Conservation (phyloP, 495 filamentous ascomycete species). For the Aspergillus steynii region DNA sequence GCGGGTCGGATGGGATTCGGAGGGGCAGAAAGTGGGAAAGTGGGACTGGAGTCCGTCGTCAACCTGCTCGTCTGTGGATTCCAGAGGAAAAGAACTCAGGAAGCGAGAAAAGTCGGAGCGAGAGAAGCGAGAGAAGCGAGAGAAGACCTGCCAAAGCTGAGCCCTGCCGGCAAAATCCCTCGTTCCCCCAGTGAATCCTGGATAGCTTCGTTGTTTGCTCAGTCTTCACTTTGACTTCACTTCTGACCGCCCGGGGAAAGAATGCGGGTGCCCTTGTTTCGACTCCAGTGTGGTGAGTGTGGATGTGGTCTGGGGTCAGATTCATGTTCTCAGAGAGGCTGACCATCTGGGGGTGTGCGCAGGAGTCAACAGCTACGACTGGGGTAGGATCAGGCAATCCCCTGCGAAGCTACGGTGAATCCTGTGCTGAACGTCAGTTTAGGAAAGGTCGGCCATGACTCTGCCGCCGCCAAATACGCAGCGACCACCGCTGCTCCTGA, state of each 20-base stretch:
- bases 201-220: background rate
- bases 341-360: background rate
- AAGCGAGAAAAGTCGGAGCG: too few relatives aligned
- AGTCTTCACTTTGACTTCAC: background rate
- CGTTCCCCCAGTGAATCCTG: background rate
- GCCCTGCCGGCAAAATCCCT: background rate
- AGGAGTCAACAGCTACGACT: constrained; percentile 97
- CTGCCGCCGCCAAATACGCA: constrained; percentile 73
- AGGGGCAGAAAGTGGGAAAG: background rate
- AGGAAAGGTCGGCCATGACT: constrained; percentile 74
- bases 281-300: constrained; percentile 82
- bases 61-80: too few relatives aligned
- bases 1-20: background rate
- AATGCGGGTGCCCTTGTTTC: constrained; percentile 82
- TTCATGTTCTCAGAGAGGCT: background rate
- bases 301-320: background rate
- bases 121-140: background rate
- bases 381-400: constrained; percentile 58
- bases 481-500: constrained; percentile 68
- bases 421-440: constrained; percentile 25
- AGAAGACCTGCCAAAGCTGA: background rate
- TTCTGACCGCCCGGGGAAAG: constrained; percentile 27
- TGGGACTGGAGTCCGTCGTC: background rate
- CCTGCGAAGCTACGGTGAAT: constrained; percentile 3
- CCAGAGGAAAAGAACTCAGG: too few relatives aligned